These are phyloP conservation scores for Phytophthora europaea DNA, from an alignment of 352 stramenopile genomes.

Conservation along the genomic window DNA sequence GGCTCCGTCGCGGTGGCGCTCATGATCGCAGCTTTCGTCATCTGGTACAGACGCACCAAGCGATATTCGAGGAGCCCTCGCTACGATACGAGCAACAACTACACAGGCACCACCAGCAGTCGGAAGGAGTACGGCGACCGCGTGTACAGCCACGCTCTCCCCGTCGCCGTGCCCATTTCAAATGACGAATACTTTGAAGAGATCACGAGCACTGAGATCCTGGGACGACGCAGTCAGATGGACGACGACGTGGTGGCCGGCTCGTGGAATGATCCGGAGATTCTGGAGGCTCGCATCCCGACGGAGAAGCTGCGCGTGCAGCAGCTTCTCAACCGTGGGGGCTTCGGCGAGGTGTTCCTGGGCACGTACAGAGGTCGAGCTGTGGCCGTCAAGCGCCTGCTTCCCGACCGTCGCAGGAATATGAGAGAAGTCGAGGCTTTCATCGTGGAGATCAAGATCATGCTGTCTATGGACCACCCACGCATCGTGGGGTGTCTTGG, in stretches of 20 bases:
- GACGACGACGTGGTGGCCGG: slow-evolving; percentile 21
- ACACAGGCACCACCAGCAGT: slow-evolving; percentile 36
- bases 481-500: slow-evolving; percentile 55
- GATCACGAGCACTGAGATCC: slow-evolving; percentile 35
- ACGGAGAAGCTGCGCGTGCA: slow-evolving; percentile 49
- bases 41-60: slow-evolving; percentile 53
- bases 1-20: slow-evolving; percentile 46
- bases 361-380: slow-evolving; percentile 48
- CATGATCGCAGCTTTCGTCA: slow-evolving; percentile 50
- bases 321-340: slow-evolving; percentile 53
- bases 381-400: slow-evolving; percentile 61
- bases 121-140: slow-evolving; percentile 31
- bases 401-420: slow-evolving; percentile 55
- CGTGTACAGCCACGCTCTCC: slow-evolving; percentile 31
- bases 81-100: slow-evolving; percentile 26
- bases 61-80: slow-evolving; percentile 21
- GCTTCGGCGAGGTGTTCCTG: slow-evolving; percentile 55
- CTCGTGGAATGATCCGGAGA: slow-evolving; percentile 41
- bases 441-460: slow-evolving; percentile 52
- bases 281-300: slow-evolving; percentile 46
- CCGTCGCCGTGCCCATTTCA: slow-evolving; percentile 31
- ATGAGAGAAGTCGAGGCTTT: slow-evolving; percentile 59
- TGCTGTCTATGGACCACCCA: slow-evolving; percentile 50
- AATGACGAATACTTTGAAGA: slow-evolving; percentile 36
- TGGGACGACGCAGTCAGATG: slow-evolving; percentile 36